These are phyloP conservation scores for Sarocladiaceae sp. DNA, from an alignment of 2,329 filamentous ascomycete species.

Conservation along the genomic window DNA sequence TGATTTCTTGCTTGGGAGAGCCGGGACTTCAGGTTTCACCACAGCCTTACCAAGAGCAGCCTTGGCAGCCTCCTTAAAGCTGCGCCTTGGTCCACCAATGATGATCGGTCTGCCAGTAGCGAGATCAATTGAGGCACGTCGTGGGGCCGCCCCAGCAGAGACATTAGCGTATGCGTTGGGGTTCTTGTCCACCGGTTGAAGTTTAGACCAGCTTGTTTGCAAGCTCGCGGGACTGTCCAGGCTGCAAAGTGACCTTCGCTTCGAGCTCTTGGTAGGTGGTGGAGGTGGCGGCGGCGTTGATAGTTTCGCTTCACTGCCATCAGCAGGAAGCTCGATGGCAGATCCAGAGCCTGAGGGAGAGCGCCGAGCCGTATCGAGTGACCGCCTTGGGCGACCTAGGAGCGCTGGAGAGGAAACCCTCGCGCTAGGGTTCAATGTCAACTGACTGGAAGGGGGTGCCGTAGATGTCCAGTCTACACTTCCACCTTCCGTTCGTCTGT, in stretches of 20 bases:
- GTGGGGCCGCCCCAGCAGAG: background rate
- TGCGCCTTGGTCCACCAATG: constrained; percentile 18
- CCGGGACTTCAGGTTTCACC: background rate
- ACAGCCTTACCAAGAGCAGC: constrained; percentile 20
- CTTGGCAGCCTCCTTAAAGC: constrained; percentile 28
- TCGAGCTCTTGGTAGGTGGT: constrained; percentile 22
- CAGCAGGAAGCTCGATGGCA: background rate
- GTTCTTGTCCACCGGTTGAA: constrained; percentile 1
- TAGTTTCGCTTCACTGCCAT: background rate
- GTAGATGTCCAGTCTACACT: no score
- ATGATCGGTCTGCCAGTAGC: no score
- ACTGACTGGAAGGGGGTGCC: no score
- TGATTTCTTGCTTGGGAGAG: background rate
- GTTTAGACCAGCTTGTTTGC: background rate
- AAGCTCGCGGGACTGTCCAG: constrained; percentile 10
- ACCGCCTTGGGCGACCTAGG: background rate
- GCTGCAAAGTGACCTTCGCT: constrained; percentile 16
- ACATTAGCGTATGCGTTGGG: constrained; percentile 6
- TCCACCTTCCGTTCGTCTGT: constrained; percentile 5
- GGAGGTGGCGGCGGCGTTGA: constrained; percentile 17
- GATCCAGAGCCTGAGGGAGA: background rate
- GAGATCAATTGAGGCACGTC: background rate
- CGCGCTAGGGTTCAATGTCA: background rate
- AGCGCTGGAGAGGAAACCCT: background rate
- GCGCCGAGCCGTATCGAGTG: background rate